A percentile compares a stretch with the other conserved stretches of the same genome.
Evolutionary conservation across 768 basidiomycete species (phyloP).

Genomic region (Serendipita vermifera): DNA sequence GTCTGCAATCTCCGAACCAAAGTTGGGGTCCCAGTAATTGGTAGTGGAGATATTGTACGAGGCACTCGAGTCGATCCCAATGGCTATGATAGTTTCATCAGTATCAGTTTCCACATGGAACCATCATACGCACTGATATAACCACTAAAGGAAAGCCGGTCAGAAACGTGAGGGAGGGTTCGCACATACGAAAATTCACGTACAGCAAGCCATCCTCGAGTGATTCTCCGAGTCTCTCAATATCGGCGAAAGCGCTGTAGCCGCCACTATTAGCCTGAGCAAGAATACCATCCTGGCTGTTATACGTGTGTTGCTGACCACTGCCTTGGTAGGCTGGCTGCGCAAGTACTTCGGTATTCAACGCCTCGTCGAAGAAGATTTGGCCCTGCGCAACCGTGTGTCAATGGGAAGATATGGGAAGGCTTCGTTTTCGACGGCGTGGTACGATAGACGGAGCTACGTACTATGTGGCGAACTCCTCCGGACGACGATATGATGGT

Average conservation of each 20-base stretch:
- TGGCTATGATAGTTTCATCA: too few species aligned
- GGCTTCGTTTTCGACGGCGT: background rate
- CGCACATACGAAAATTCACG: background rate
- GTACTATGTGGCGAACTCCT: slow-evolving; percentile 23
- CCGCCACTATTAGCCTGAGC: slow-evolving; percentile 17
- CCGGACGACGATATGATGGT: slow-evolving; percentile 23
- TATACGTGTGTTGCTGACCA: slow-evolving; percentile 21
- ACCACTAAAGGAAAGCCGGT: background rate
- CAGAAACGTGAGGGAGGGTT: too few species aligned
- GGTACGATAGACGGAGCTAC: too few species aligned
- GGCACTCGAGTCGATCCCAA: slow-evolving; percentile 24
- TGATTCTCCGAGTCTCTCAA: background rate
- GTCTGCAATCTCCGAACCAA: background rate
- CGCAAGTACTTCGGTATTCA: slow-evolving; percentile 22
- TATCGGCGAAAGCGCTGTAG: slow-evolving; percentile 19
- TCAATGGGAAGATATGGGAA: background rate
- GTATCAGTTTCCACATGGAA: too few species aligned
- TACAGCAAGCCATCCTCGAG: background rate
- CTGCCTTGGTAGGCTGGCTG: slow-evolving; percentile 22
- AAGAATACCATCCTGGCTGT: slow-evolving; percentile 24
- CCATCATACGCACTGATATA: background rate
- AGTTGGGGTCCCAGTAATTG: slow-evolving; percentile 16
- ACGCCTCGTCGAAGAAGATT: slow-evolving; percentile 29
- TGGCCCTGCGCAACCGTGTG: slow-evolving; percentile 18
- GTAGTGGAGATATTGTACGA: slow-evolving; percentile 14